Base-by-base conservation (phyloP, 768 basidiomycete species). In the Suillus luteus region DNA sequence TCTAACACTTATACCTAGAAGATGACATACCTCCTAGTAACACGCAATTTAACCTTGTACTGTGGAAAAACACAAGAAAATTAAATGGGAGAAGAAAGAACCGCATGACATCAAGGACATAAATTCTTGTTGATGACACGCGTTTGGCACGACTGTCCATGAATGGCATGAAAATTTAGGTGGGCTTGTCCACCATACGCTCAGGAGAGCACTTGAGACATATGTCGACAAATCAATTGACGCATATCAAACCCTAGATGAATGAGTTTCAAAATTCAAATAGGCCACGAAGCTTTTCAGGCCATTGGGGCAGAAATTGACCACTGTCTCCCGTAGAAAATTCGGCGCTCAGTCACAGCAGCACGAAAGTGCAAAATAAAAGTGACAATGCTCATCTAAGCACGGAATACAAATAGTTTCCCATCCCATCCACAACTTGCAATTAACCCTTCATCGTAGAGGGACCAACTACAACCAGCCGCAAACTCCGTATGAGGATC, bases 341-440 rank as follows among this genome's bases (percentile, higher is more conserved):
- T 19, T 33, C 14, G 10, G 10, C 15, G 24, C 11, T 17, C 55
- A 22, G 24, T 58, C 17, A 27, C 55, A 40, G 17, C 24, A 19
- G 38, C 38, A 27, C 5, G 5, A 24, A 17, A 9, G 15, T 5
- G 40, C 9, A 27, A 57, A 8, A 41, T 27, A 40, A 14, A 40
- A 58, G 24, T 4, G 14, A 24, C 8, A 55, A 22, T 58, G 40
- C 15, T 41, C 55, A 27, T 58, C 22, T 58, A 58, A 58, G 55
- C 78, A 64, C 85, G 86, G 73, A 92, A 95, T 66, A 96, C 81
- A 76, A 90, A 86, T 60, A 96, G 77, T 76, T 86, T 85, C 69
- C 90, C 86, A 67, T 98, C 96, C 96, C 96, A 98, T 58, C 91
- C 87, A 75, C 94, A 96, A 64, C 89, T 96, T 46, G 92, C 95